These are phyloP conservation scores for Kwoniella dejecticola DNA, from an alignment of 768 basidiomycete genomes.

Conservation along the genomic window DNA sequence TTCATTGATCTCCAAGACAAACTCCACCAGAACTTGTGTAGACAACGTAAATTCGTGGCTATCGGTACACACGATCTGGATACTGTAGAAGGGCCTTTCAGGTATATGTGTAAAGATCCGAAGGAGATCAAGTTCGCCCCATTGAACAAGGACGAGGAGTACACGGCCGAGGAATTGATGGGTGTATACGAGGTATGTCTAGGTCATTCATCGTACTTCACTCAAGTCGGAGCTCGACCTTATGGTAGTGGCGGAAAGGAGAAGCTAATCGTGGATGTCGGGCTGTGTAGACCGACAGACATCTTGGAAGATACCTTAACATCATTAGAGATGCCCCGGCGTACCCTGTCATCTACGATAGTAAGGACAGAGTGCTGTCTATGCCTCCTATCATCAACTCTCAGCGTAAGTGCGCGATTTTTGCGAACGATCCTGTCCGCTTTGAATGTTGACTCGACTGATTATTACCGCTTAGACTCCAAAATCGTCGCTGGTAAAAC, in stretches of 20 bases:
- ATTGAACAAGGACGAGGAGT: conserved; percentile 73
- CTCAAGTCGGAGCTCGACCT: too few species aligned
- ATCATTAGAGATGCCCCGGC: conserved; percentile 94
- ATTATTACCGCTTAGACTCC: conserved; percentile 68
- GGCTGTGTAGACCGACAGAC: conserved; percentile 76
- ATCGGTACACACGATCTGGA: conserved; percentile 98
- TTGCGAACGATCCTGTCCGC: background rate
- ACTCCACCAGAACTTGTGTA: conserved; percentile 91
- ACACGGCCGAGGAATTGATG: conserved; percentile 91
- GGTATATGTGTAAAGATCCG: conserved; percentile 60
- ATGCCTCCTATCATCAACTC: conserved; percentile 83
- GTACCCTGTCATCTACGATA: conserved; percentile 96
- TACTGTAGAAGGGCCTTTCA: conserved; percentile 80
- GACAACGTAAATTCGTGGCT: conserved; percentile 84
- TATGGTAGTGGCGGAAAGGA: too few species aligned
- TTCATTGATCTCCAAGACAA: conserved; percentile 99
- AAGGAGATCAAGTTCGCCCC: conserved; percentile 90
- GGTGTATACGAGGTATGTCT: conserved; percentile 78
- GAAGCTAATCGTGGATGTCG: background rate
- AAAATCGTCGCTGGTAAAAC: conserved; percentile 90
- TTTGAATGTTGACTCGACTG: background rate
- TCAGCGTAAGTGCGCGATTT: conserved; percentile 42
- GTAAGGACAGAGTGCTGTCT: conserved; percentile 79
- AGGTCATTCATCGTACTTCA: too few species aligned
- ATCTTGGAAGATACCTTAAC: conserved; percentile 80